phyloP scores from a whole-genome alignment of 805 yeast genomes.

The Yarrowia porcina region DNA sequence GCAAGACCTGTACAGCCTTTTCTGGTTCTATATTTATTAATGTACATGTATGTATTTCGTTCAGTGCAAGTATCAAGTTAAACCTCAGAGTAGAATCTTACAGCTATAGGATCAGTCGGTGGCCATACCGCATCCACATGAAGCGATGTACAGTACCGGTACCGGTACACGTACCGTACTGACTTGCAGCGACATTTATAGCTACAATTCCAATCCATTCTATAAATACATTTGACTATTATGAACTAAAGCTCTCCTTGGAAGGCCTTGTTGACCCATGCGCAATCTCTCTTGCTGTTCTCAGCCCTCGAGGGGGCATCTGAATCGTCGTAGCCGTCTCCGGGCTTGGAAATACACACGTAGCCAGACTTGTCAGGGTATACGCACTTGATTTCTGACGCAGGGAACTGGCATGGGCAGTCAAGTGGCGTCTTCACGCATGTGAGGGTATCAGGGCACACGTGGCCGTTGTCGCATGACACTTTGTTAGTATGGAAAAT shows the following conservation, averaged over 20 bases:
- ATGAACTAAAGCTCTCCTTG: constrained; percentile 15
- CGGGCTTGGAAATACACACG: constrained; percentile 83
- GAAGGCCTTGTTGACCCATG: constrained; percentile 20
- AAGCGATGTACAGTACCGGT: no score
- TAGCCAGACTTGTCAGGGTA: constrained; percentile 63
- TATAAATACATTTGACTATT: constrained; percentile 1
- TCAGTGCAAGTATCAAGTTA: no score
- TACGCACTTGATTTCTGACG: constrained; percentile 75
- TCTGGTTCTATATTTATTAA: neutral
- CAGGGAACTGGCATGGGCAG: constrained; percentile 91
- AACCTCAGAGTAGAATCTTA: no score
- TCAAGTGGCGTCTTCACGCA: constrained; percentile 69
- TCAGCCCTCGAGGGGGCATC: constrained; percentile 39
- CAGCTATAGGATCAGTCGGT: no score
- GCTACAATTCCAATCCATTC: no score
- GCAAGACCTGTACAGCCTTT: no score
- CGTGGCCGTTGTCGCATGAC: constrained; percentile 53
- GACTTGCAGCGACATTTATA: no score
- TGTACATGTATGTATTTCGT: no score
- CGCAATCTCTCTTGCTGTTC: constrained; percentile 9
- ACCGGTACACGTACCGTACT: no score
- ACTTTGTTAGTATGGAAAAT: neutral
- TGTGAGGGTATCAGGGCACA: constrained; percentile 77
- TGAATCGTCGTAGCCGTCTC: constrained; percentile 46
- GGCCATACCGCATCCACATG: no score